Evolutionary conservation across 306 rosid species (phyloP), one percentile per base, ranked within the genome.

Genomic region (Vicia sativa): DNA sequence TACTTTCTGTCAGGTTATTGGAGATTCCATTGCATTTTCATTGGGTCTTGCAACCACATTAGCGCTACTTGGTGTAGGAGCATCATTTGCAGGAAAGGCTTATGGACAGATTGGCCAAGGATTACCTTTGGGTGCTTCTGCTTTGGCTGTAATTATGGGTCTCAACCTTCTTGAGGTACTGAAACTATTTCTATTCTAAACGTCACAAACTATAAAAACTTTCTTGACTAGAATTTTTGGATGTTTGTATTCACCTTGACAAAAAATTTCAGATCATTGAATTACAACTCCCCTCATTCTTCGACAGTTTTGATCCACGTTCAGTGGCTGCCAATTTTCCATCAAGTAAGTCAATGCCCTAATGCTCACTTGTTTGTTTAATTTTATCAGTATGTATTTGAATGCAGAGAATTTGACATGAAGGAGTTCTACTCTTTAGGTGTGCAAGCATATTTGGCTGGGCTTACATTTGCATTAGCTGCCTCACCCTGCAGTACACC

Each of bases 401-500:
- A 66, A 61, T 23, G 42, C 55, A 48, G 25, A 74, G 37, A 7
- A 53, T 77, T 73, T 60, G 29, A 49, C 23, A 15, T 62, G 55
- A 62, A 62, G 41, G 66, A 73, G 62, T 62, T 73, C 65, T 70
- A 66, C 62, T 67, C 63, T 5, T n/a, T 59, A 89, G 96, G 98
- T 61, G 95, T 89, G 72, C 96, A 89, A 83, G 98, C 98, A 44
- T 92, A 89, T 80, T 82, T 92, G 37, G 96, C 96, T 53, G 98
- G 98, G 74, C 98, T 87, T 77, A 87, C 98, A 25, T 92, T 92
- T 81, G 98, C 96, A 54, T 82, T 89, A 79, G 98, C 96, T 56
- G 96, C 98, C 79, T 92, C 98, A 26, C 98, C 96, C 49, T 92
- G 98, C 75, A 90, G 96, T 76, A 92, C 96, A 11, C 96, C 96